Conservation (phyloP, 768 basidiomycete genomes). For the Agrocybe chaxingu region DNA sequence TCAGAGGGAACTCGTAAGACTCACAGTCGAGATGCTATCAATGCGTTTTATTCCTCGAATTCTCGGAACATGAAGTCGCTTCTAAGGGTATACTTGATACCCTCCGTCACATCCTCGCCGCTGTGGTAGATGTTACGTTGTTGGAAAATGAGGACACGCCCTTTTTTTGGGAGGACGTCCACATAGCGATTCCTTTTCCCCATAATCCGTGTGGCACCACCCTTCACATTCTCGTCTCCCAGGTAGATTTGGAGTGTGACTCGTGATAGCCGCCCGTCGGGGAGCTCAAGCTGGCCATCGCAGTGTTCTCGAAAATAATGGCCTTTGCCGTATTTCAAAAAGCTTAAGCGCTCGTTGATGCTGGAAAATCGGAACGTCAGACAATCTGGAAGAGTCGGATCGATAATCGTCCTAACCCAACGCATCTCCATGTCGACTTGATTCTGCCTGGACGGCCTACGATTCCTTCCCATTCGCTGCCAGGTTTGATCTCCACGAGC, state of each 20-base stretch:
- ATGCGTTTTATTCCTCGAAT: too few relatives aligned
- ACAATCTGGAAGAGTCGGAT: background rate
- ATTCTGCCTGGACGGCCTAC: slow-evolving; percentile 21
- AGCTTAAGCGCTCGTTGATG: slow-evolving; percentile 42
- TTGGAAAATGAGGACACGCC: slow-evolving; percentile 44
- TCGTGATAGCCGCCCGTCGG: slow-evolving; percentile 33
- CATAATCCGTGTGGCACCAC: slow-evolving; percentile 40
- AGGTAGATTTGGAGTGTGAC: slow-evolving; percentile 47
- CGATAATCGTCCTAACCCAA: slow-evolving; percentile 26
- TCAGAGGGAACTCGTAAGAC: too few relatives aligned
- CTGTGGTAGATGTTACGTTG: slow-evolving; percentile 37
- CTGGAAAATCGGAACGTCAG: slow-evolving; percentile 16
- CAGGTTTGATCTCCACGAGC: slow-evolving; percentile 27
- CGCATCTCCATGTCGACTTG: slow-evolving; percentile 30
- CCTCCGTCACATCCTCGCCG: slow-evolving; percentile 36
- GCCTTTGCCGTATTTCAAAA: slow-evolving; percentile 40
- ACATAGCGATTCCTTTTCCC: slow-evolving; percentile 24
- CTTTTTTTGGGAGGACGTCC: slow-evolving; percentile 41
- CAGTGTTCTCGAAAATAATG: slow-evolving; percentile 39
- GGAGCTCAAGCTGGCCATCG: slow-evolving; percentile 33
- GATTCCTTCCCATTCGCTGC: slow-evolving; percentile 30
- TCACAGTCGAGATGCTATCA: too few relatives aligned
- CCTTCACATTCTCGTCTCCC: slow-evolving; percentile 32
- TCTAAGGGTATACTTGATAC: slow-evolving; percentile 38
- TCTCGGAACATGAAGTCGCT: slow-evolving; percentile 36